Base-by-base conservation (phyloP, 305 asterid genomes). In the Coffea humblotiana region DNA sequence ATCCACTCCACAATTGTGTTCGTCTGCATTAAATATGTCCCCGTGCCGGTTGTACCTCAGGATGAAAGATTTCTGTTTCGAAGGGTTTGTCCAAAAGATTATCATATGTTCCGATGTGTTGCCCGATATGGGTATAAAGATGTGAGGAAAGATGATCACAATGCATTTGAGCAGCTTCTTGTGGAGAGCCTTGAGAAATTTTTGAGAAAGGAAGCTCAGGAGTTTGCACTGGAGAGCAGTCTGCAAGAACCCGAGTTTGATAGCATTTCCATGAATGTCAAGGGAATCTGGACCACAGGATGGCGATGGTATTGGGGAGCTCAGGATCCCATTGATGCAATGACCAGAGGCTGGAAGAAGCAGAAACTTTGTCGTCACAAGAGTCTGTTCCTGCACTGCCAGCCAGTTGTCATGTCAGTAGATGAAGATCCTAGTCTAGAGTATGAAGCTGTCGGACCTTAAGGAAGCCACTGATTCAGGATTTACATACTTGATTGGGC, bases 41-140 rank as follows among this genome's bases (percentile, higher is more conserved):
- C 98, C 0, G 84, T 96, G 1, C 98, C 98, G 0, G 90, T 96
- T 14, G 99, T 96, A 43, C 98, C 98, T 75, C 94, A 89, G 79
- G 97, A 93, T 71, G 99, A 96, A 81, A 70, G 98, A 77, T 96
- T 96, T 77, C 63, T 96, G 80, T 94, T 96, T 75, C 76, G 98
- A 29, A 81, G 99, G 84, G 89, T 94, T 6, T 87, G 98, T 77
- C 98, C 98, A 0, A 94, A 91, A 83, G 97, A 94, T 86, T 94
- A 92, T 81, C 99, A 96, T 60, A 92, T 96, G 92, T 96, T 96
- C 85, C 95, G 92, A 3, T 96, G 99, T 84, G 91, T 96, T 48
- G 97, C 98, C 1, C 80, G 99, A 58, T 96, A 96, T 54, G 99
- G 99, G 6, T 96, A 94, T 79, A 94, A 96, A 78, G 99, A 96